Conservation (phyloP, 352 stramenopile species). For the Phytophthora fragariae region DNA sequence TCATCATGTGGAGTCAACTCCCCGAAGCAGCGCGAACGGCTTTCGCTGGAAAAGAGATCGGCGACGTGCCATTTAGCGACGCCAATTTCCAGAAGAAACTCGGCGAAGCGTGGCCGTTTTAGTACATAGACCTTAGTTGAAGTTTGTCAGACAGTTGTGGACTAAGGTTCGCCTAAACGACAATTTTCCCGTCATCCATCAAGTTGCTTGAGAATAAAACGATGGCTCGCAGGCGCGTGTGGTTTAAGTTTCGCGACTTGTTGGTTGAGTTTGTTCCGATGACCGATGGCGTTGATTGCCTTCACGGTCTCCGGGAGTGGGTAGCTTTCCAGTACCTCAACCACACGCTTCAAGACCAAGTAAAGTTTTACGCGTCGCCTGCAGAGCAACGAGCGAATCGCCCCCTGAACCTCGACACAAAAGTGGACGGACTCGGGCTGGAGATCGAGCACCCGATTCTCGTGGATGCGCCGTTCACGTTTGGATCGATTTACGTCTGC, state of each 20-base stretch:
- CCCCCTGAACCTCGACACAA: not conserved
- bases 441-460: not conserved
- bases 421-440: not conserved
- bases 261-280: not conserved
- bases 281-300: not conserved
- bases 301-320: not conserved
- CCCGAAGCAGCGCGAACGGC: not conserved
- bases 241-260: not conserved
- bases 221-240: not conserved
- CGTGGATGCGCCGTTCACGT: not conserved
- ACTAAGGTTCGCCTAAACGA: not conserved
- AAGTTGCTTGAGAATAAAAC: not conserved
- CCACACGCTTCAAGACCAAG: not conserved
- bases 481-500: not conserved
- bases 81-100: not conserved
- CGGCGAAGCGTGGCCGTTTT: not conserved
- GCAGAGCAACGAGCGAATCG: not conserved
- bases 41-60: not conserved
- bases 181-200: not conserved
- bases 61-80: not conserved
- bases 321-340: not conserved
- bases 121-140: too few relatives aligned
- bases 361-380: not conserved
- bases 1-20: not conserved
- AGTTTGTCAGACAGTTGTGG: not conserved